Base-by-base conservation (phyloP, 1,284 basidiomycete genomes). In the Coniferiporia sulphurascens region DNA sequence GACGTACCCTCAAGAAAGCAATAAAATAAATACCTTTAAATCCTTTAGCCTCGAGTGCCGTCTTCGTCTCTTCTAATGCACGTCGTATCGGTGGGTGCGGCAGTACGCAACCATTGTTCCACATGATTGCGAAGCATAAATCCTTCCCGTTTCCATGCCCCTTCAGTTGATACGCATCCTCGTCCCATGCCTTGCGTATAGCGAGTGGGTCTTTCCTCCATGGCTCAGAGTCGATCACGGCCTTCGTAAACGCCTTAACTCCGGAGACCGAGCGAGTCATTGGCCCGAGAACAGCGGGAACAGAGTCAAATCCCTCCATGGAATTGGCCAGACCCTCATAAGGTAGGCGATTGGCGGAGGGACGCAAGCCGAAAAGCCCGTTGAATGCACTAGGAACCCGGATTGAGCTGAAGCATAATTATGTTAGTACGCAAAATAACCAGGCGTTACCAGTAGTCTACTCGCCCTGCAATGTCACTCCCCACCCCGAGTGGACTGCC, bases 231-330 rank as follows among this genome's bases (percentile, higher is more conserved):
- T 74, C 74, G 9, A 83, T 67, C 1, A 89, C 77, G 0, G 76
- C 76, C 67, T 85, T 80, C 64, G 83, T 79, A 72, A 91, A 91
- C 1, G 76, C 65, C 67, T 85, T 85, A 46, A 91, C 67, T 1
- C 81, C 85, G 5, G 70, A 74, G 12, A 92, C 63, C 15, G 78
- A 81, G 21, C 74, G 75, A 1, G 84, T 75, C 63, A 92, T 77
- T 1, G 91, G 91, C 0, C 91, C 91, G 1, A 91, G 76, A 51
- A 91, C 87, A 1, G 86, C 87, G 0, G 76, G 73, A 21, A 91
- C 72, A 8, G 85, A 83, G 59, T 89, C 86, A 69, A 88, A 85
- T 6, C 89, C 89, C 60, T 84, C 80, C 45, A 87, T 66, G 1
- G 84, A 80, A 61, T 84, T 86, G 8, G 76, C 71, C 22, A 73